A percentile compares a stretch with the other conserved stretches of the same genome.
These are phyloP conservation scores for Salvia rosmarinus DNA, from an alignment of 257 asterid species.

Conservation along the genomic window DNA sequence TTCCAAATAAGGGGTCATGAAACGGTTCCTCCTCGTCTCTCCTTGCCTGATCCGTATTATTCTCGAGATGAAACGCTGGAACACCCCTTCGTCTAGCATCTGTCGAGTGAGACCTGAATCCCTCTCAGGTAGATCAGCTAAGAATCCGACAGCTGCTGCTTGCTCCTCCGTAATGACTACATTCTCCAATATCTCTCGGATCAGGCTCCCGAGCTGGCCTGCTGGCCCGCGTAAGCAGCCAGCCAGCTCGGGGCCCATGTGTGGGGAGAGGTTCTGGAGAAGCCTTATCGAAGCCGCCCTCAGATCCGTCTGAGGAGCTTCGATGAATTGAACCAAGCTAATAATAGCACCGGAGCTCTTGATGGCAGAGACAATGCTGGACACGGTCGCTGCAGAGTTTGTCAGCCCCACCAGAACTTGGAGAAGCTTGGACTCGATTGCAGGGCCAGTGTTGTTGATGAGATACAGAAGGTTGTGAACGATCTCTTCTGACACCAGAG, in stretches of 20 bases:
- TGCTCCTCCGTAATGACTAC: conserved; percentile 78
- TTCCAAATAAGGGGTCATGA: conserved; percentile 83
- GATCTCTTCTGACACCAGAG: conserved; percentile 82
- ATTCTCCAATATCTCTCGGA: conserved; percentile 64
- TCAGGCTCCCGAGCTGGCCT: conserved; percentile 74
- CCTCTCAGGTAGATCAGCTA: conserved; percentile 87
- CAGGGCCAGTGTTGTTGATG: conserved; percentile 91
- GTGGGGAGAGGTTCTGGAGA: conserved; percentile 76
- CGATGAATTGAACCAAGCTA: conserved; percentile 92
- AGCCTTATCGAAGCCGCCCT: conserved; percentile 79
- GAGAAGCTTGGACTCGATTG: conserved; percentile 88
- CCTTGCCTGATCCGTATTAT: conserved; percentile 67
- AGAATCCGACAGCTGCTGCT: conserved; percentile 80
- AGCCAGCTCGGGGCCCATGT: conserved; percentile 85
- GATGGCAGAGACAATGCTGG: conserved; percentile 75
- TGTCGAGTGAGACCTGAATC: conserved; percentile 77
- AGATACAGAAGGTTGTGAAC: conserved; percentile 80
- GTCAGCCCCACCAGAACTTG: conserved; percentile 97
- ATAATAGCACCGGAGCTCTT: conserved; percentile 81
- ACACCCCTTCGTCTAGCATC: conserved; percentile 73
- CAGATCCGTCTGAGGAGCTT: conserved; percentile 82
- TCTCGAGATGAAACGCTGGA: conserved; percentile 55
- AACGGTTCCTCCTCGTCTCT: conserved; percentile 74
- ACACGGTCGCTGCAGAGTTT: conserved; percentile 54
- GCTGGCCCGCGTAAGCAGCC: conserved; percentile 70